These are phyloP conservation scores for Penicillium verrucosum DNA, from an alignment of 2,329 filamentous ascomycete genomes.

Conservation along the genomic window DNA sequence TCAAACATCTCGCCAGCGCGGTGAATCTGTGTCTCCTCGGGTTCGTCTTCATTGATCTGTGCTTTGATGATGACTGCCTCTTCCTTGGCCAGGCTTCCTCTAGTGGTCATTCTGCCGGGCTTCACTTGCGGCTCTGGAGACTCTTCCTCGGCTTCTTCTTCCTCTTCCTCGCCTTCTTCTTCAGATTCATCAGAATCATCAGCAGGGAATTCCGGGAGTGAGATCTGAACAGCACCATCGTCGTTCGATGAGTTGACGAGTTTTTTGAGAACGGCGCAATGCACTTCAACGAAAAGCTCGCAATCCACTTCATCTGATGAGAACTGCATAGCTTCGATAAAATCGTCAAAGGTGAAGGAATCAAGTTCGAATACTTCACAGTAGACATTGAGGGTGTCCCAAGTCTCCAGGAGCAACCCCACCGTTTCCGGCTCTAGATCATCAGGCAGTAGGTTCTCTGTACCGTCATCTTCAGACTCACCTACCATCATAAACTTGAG, in stretches of 20 bases:
- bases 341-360: constrained; percentile 97
- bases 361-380: constrained; percentile 91
- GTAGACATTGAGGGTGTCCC: constrained; percentile 98
- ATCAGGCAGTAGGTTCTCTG: constrained; percentile 44
- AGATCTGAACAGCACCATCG: constrained; percentile 74
- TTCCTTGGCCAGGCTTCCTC: constrained; percentile 79
- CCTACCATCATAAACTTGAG: constrained; percentile 74
- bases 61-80: constrained; percentile 68
- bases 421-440: constrained; percentile 75
- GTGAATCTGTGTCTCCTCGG: constrained; percentile 38
- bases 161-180: constrained; percentile 55
- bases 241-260: constrained; percentile 71
- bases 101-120: constrained; percentile 69
- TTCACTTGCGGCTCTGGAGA: constrained; percentile 61
- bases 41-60: constrained; percentile 54
- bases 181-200: constrained; percentile 66
- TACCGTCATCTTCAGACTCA: constrained; percentile 52
- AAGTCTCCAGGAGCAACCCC: constrained; percentile 82
- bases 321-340: constrained; percentile 79
- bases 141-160: constrained; percentile 42
- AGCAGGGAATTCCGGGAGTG: constrained; percentile 70
- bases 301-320: constrained; percentile 71
- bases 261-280: constrained; percentile 86
- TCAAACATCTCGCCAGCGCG: constrained; percentile 70
- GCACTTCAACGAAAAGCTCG: constrained; percentile 82